Evolutionary conservation across 2,329 filamentous ascomycete species (phyloP).

Genomic region (Alternaria arbusti): DNA sequence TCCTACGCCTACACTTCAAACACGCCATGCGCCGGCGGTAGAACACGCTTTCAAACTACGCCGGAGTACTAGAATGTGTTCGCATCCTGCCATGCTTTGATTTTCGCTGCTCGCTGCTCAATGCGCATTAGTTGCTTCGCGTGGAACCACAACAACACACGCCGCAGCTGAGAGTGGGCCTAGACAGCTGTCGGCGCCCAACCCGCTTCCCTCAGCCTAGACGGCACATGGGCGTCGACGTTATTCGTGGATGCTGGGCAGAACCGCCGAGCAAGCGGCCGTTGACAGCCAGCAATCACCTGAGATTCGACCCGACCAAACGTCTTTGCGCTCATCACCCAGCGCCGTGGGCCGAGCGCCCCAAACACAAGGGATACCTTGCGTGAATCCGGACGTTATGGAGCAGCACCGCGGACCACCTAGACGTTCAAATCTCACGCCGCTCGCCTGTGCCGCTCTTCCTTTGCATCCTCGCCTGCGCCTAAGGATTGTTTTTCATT

Average conservation of each 20-base stretch:
- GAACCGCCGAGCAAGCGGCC: constrained; percentile 7
- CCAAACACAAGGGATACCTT: constrained; percentile 2
- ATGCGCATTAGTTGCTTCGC: neutral
- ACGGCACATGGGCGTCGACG: neutral
- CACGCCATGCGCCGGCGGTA: neutral
- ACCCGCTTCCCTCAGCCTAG: constrained; percentile 1
- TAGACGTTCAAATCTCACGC: neutral
- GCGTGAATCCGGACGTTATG: constrained; percentile 2
- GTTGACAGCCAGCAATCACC: constrained; percentile 3
- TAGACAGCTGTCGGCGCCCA: constrained; percentile 8
- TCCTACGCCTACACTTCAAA: neutral
- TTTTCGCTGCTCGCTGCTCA: neutral
- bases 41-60: neutral
- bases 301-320: constrained; percentile 3
- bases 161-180: constrained; percentile 2
- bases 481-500: constrained; percentile 12
- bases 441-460: neutral
- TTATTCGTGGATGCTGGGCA: constrained; percentile 3
- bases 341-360: constrained; percentile 14
- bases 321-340: constrained; percentile 17
- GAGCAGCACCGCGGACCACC: neutral
- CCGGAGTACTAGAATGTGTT: neutral
- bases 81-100: constrained; percentile 1
- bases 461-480: neutral
- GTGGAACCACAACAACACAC: constrained; percentile 6